Conservation (phyloP, 805 yeast species). For the Pichia sporocuriosa region DNA sequence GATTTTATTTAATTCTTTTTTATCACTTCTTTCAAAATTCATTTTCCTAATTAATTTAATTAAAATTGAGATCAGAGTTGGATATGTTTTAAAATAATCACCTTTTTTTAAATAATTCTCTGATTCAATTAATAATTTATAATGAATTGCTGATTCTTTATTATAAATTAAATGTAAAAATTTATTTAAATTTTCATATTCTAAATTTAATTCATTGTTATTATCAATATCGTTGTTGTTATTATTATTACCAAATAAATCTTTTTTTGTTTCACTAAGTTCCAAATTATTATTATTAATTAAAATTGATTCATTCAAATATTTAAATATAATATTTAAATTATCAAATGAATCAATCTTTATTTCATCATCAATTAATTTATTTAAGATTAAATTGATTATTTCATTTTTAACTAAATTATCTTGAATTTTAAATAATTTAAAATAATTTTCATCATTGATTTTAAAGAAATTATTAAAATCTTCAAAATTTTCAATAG, state of each 20-base stretch:
- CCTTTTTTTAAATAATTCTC: constrained; percentile 47
- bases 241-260: constrained; percentile 25
- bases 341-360: constrained; percentile 39
- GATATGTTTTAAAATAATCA: constrained; percentile 50
- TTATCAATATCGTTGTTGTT: constrained; percentile 16
- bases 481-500: constrained; percentile 38
- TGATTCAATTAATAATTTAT: constrained; percentile 39
- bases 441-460: constrained; percentile 41
- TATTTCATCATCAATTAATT: constrained; percentile 37
- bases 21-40: constrained; percentile 22
- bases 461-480: constrained; percentile 31
- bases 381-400: constrained; percentile 54
- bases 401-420: constrained; percentile 46
- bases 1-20: constrained; percentile 26
- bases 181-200: constrained; percentile 62
- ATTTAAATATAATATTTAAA: constrained; percentile 52
- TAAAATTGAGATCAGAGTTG: constrained; percentile 61
- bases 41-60: constrained; percentile 53
- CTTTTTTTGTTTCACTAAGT: constrained; percentile 15
- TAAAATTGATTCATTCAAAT: constrained; percentile 47
- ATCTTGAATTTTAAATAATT: constrained; percentile 49
- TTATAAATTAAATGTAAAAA: constrained; percentile 57
- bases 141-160: constrained; percentile 38
- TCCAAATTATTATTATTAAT: constrained; percentile 31
- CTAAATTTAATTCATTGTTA: constrained; percentile 31